Evolutionary conservation across 345 rosid genomes (phyloP).

Genomic region (Psidium guajava): DNA sequence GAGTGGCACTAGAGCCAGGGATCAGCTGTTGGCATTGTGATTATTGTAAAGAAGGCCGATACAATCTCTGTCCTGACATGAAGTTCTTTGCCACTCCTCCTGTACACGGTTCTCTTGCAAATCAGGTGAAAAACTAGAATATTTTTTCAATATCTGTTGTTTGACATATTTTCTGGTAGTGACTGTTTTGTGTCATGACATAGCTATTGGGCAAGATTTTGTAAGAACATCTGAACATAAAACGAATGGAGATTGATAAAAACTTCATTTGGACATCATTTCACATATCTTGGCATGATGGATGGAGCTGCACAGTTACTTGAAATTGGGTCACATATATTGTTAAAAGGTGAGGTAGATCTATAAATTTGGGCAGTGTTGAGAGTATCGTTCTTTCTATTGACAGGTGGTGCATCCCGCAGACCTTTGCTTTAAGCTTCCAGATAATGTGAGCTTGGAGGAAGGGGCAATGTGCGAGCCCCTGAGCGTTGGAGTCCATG

Average conservation of each 20-base stretch:
- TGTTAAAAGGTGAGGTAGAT: background rate
- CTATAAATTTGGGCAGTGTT: background rate
- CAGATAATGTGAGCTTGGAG: conserved; percentile 83
- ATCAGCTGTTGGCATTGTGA: conserved; percentile 79
- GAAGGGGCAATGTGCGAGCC: conserved; percentile 99
- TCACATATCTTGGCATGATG: background rate
- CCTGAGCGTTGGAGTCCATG: conserved; percentile 85
- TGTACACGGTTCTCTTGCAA: conserved; percentile 79
- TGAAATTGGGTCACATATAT: background rate
- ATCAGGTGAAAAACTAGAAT: conserved; percentile 30
- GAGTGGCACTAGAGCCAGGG: conserved; percentile 89
- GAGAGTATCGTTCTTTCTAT: background rate
- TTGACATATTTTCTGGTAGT: background rate
- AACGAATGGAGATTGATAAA: background rate
- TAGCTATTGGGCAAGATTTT: background rate
- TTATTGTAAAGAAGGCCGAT: conserved; percentile 64
- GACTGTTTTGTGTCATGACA: background rate
- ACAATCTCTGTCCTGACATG: conserved; percentile 91
- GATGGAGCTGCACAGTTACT: background rate
- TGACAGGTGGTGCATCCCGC: conserved; percentile 89
- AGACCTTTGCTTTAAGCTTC: conserved; percentile 78
- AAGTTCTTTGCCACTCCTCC: conserved; percentile 95
- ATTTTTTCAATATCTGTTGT: background rate
- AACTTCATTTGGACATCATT: background rate
- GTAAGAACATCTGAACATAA: background rate